phyloP scores from a whole-genome alignment of 2,329 filamentous ascomycete species.

The Epichloe amarillans region DNA sequence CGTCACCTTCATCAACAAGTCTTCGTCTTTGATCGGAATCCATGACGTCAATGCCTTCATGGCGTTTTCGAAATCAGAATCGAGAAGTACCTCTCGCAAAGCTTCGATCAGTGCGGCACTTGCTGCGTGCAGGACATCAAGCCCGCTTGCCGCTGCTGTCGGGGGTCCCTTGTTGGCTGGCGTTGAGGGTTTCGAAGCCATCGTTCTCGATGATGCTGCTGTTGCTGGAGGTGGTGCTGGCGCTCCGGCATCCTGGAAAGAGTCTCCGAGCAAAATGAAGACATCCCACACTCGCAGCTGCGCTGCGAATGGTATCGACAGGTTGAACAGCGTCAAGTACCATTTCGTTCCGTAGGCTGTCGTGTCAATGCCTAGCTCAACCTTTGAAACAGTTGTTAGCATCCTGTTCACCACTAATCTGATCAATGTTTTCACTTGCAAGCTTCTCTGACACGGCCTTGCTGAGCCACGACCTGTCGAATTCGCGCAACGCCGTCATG shows the following conservation, averaged over 20 bases:
- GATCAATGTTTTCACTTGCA: constrained; percentile 34
- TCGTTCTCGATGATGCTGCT: background rate
- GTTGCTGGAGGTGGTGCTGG: background rate
- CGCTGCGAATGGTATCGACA: constrained; percentile 85
- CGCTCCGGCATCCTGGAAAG: background rate
- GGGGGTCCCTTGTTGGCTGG: constrained; percentile 3
- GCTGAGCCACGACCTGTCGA: constrained; percentile 72
- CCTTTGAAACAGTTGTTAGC: constrained; percentile 26
- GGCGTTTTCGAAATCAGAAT: constrained; percentile 90
- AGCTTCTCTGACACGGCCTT: constrained; percentile 71
- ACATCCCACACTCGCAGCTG: constrained; percentile 96
- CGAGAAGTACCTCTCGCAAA: constrained; percentile 73
- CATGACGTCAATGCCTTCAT: constrained; percentile 96
- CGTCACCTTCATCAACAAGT: constrained; percentile 81
- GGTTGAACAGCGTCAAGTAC: constrained; percentile 96
- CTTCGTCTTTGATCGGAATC: constrained; percentile 88
- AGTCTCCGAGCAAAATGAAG: constrained; percentile 73
- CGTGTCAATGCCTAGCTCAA: constrained; percentile 65
- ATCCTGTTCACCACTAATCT: too few relatives aligned
- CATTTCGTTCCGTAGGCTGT: constrained; percentile 94
- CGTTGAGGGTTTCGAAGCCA: background rate
- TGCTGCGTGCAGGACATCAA: constrained; percentile 82
- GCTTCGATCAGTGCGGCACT: constrained; percentile 84
- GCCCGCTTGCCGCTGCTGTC: constrained; percentile 29
- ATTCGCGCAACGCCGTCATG: constrained; percentile 74